Percentiles rank a stretch among this genome's conserved stretches.
These are phyloP conservation scores for Parascedosporium putredinis DNA, from an alignment of 2,329 filamentous ascomycete species.

Conservation along the genomic window DNA sequence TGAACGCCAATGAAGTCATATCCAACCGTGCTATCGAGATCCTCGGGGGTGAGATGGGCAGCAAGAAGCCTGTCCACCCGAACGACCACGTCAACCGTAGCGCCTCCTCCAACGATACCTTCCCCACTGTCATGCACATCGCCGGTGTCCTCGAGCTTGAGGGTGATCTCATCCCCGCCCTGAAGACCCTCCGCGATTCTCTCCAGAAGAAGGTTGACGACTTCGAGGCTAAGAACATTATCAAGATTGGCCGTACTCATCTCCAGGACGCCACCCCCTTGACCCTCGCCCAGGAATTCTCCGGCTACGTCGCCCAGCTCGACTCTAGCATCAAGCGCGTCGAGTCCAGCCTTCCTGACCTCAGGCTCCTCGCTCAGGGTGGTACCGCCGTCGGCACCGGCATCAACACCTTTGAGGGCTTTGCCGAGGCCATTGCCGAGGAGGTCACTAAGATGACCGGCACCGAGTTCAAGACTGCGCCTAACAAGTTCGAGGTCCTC, in stretches of 20 bases:
- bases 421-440: slow-evolving; percentile 82
- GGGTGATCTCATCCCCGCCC: slow-evolving; percentile 69
- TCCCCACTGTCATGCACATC: slow-evolving; percentile 99
- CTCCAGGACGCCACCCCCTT: slow-evolving; percentile 94
- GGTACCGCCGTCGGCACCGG: slow-evolving; percentile 95
- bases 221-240: slow-evolving; percentile 77
- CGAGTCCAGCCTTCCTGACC: slow-evolving; percentile 69
- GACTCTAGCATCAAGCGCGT: slow-evolving; percentile 84
- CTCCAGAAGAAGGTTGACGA: slow-evolving; percentile 81
- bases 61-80: slow-evolving; percentile 97
- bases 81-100: slow-evolving; percentile 99
- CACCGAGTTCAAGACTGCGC: slow-evolving; percentile 86
- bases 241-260: slow-evolving; percentile 98
- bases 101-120: slow-evolving; percentile 97
- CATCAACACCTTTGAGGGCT: slow-evolving; percentile 94
- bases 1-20: slow-evolving; percentile 99
- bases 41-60: slow-evolving; percentile 83
- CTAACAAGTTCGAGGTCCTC: slow-evolving; percentile 97
- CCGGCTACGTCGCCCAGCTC: slow-evolving; percentile 90
- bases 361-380: slow-evolving; percentile 83
- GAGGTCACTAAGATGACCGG: slow-evolving; percentile 91
- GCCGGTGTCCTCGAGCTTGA: slow-evolving; percentile 91
- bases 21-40: slow-evolving; percentile 99
- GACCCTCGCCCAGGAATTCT: slow-evolving; percentile 95
- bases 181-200: slow-evolving; percentile 71